Conservation (phyloP, 768 basidiomycete species). For the Gyrodon lividus region DNA sequence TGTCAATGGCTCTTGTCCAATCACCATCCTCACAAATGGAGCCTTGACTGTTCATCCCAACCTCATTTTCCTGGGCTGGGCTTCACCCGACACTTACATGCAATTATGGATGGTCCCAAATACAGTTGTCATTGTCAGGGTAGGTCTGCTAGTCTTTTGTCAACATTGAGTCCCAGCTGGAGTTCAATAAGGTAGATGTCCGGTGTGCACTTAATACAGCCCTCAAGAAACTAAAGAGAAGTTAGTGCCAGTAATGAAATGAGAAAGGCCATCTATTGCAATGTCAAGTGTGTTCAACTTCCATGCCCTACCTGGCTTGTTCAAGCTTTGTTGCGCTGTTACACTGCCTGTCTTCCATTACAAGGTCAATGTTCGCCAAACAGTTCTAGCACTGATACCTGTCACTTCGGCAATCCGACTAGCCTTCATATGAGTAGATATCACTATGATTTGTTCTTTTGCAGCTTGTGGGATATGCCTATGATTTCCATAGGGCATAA, state of each 20-base stretch:
- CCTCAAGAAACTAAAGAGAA: constrained; percentile 15
- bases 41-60: too few species aligned
- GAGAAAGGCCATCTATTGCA: background rate
- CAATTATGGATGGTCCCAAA: too few species aligned
- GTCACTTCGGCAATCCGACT: background rate
- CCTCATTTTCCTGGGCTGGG: too few species aligned
- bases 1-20: too few species aligned
- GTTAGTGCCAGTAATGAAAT: background rate
- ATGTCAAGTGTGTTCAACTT: background rate
- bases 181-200: constrained; percentile 33
- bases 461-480: background rate
- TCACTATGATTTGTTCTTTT: background rate
- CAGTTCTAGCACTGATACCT: background rate
- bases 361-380: background rate
- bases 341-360: background rate
- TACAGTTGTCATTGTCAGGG: too few species aligned
- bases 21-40: too few species aligned
- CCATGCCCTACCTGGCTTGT: background rate
- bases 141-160: too few species aligned
- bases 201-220: constrained; percentile 16
- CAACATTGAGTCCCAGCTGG: too few species aligned
- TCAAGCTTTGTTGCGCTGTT: background rate
- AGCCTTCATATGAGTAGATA: background rate
- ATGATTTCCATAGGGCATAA: background rate
- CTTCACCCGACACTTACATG: too few species aligned